A percentile compares a stretch with the other conserved stretches of the same genome.
These are phyloP conservation scores for Dactylellina parvicollis DNA, from an alignment of 2,329 filamentous ascomycete genomes.

Conservation along the genomic window DNA sequence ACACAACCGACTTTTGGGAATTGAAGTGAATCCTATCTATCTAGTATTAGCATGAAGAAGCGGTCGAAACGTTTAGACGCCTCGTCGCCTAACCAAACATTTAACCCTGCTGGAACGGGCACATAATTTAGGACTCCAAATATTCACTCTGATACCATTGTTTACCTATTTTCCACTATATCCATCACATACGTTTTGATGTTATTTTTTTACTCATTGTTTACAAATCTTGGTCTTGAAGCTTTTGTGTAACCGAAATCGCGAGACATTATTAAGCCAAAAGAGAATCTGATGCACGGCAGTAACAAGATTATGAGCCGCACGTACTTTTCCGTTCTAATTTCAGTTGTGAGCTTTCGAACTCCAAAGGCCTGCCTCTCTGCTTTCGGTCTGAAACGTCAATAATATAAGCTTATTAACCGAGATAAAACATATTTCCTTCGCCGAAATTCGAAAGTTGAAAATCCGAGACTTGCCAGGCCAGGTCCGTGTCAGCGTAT, in stretches of 20 bases:
- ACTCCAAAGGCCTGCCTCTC: not conserved
- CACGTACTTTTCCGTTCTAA: no score
- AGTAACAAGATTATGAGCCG: no score
- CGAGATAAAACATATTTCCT: conserved; percentile 42
- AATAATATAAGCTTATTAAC: conserved; percentile 52
- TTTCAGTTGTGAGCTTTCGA: no score
- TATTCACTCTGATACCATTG: no score
- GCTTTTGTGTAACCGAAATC: conserved; percentile 30
- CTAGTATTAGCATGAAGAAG: no score
- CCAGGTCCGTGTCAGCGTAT: not conserved
- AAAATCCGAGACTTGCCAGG: conserved; percentile 7
- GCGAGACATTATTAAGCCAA: not conserved
- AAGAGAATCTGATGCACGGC: conserved; percentile 19
- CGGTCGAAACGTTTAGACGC: no score
- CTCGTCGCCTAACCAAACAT: no score
- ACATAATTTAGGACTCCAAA: no score
- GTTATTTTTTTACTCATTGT: conserved; percentile 10
- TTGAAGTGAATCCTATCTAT: no score
- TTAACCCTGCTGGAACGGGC: no score
- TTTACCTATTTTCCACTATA: no score
- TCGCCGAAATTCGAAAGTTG: conserved; percentile 10
- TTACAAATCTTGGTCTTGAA: not conserved
- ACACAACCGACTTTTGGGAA: no score
- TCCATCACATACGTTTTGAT: not conserved
- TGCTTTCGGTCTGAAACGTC: conserved; percentile 34